Base-by-base conservation (phyloP, 2,329 filamentous ascomycete genomes). In the Hansfordia pulvinata region DNA sequence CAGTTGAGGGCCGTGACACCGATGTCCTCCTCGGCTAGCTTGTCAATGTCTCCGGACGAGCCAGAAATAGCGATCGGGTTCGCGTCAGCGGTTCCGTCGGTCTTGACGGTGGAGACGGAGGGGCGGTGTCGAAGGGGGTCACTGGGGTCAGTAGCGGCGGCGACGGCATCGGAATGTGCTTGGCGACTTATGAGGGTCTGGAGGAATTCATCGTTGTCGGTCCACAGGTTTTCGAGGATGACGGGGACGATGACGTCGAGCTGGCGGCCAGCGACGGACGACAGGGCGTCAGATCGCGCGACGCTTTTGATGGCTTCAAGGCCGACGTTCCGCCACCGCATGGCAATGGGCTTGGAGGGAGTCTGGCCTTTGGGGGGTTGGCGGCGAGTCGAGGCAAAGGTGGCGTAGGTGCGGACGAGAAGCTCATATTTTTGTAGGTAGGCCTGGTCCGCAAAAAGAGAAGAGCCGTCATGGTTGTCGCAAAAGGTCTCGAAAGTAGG, bases 401-500 rank as follows among this genome's bases (percentile, higher is more conserved):
- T 61, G 11, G 84, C 81, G 48, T 94, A 98, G 24, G 74, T 67
- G 22, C 65, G 65, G 14, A 96, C 77, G 27, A 93, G 72, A 24
- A 79, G 71, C 44, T 88, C 77, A 49, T 93, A 96, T 37, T 88
- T 77, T 26, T 60, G 67, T 18, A 86, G 67, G 48, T 92, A 93
- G 33, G 75, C 71, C 47, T 85, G 79, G 47, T 96, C 86, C 33
- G 82, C 85, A 16, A 85, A 76, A 29, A 96, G 70, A 7, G 77
- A 78, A 18, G 84, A 81, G 31, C 77, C 76, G 44, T 96, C 86
- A 50, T 93, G 84, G 55, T 93, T 70, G 32, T 75, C 69, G 58
- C 88, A 96, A 46, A 94, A 90, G 14, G 77, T 76, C 42, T 86
- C 76, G 47, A 93, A 94, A 4, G 83, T 84, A 3, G 76, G 70